phyloP scores from a whole-genome alignment of 495 filamentous ascomycete species.

The Podospora pseudoanserina region DNA sequence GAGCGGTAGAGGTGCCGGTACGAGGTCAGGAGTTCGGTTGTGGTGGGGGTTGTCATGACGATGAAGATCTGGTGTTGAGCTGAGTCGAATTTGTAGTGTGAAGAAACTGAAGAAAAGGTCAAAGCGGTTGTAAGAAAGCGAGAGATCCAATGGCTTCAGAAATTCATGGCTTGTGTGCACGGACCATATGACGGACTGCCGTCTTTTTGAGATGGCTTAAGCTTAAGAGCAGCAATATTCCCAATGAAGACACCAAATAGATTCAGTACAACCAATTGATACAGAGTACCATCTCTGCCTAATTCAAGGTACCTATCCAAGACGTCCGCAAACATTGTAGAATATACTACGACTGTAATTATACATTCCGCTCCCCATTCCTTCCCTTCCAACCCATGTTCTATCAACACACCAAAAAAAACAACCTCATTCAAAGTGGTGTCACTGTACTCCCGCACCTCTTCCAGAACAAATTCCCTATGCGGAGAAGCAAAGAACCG shows the following conservation, averaged over 20 bases:
- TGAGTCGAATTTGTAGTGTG: too few species aligned
- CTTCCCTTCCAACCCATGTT: not conserved
- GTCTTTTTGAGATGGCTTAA: not conserved
- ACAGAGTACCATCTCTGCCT: not conserved
- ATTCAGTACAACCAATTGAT: not conserved
- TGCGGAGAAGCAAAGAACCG: not conserved
- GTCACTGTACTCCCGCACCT: not conserved
- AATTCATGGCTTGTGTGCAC: not conserved
- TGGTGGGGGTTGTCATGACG: not conserved
- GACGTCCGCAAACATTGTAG: not conserved
- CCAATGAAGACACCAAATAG: not conserved
- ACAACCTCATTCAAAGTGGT: not conserved
- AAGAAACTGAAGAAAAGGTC: too few species aligned
- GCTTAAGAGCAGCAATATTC: not conserved
- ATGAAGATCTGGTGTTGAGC: too few species aligned
- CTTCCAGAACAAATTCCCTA: not conserved
- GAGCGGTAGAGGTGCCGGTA: conserved; percentile 78
- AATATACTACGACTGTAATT: not conserved
- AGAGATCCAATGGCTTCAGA: not conserved
- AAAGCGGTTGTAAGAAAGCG: too few species aligned
- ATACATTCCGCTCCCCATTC: not conserved
- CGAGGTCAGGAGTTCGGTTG: conserved; percentile 56
- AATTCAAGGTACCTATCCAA: not conserved
- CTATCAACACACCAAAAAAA: not conserved
- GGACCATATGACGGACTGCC: not conserved